Conservation (phyloP, 352 stramenopile species). For the Globisporangium cylindrosporum region DNA sequence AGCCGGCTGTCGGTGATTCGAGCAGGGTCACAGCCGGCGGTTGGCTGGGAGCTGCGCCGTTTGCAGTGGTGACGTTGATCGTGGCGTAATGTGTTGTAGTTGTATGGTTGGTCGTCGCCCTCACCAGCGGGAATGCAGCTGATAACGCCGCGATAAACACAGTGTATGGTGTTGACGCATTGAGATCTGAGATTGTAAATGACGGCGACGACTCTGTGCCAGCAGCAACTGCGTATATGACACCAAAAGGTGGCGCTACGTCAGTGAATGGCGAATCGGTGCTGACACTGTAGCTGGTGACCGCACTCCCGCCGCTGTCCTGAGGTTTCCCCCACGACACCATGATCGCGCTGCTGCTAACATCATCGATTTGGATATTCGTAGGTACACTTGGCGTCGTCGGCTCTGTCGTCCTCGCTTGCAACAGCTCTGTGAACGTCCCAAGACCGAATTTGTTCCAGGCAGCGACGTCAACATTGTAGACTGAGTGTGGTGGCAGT, state of each 20-base stretch:
- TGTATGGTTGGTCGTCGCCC: neutral
- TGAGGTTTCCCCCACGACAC: constrained; percentile 38
- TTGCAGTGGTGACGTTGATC: constrained; percentile 22
- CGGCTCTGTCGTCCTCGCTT: constrained; percentile 28
- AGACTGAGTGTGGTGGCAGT: constrained; percentile 28
- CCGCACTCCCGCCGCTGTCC: constrained; percentile 34
- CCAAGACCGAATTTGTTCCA: constrained; percentile 52
- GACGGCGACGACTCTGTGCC: neutral
- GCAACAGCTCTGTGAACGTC: constrained; percentile 23
- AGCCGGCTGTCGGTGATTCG: constrained; percentile 27
- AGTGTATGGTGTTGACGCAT: constrained; percentile 33
- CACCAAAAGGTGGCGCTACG: neutral
- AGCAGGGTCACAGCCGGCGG: constrained; percentile 21
- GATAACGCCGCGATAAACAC: constrained; percentile 29
- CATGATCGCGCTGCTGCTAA: constrained; percentile 21
- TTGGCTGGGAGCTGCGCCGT: constrained; percentile 18
- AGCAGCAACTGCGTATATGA: neutral
- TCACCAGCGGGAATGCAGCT: constrained; percentile 19
- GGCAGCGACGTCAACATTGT: constrained; percentile 36
- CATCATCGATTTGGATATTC: constrained; percentile 3
- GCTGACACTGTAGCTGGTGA: constrained; percentile 25
- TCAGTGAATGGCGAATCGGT: constrained; percentile 12
- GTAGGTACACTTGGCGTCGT: constrained; percentile 29
- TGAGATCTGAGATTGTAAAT: constrained; percentile 25
- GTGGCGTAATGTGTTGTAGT: neutral